A percentile compares a stretch with the other conserved stretches of the same genome.
Conservation (phyloP, 2,329 filamentous ascomycete genomes). For the Bipolaris gigantea region DNA sequence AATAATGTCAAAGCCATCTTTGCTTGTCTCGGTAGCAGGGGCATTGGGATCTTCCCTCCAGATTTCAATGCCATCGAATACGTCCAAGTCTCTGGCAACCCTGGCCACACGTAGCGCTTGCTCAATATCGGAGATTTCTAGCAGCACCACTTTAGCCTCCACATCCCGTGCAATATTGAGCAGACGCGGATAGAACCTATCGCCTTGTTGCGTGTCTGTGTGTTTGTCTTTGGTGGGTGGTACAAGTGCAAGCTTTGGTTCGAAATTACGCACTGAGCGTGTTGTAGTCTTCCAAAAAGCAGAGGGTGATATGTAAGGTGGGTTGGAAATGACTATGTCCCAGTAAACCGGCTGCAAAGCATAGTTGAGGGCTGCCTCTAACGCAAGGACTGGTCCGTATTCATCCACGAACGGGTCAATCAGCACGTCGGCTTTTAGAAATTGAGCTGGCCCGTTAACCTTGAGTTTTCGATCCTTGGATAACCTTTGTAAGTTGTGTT, state of each 20-base stretch:
- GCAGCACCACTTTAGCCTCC: slow-evolving; percentile 59
- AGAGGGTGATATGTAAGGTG: slow-evolving; percentile 77
- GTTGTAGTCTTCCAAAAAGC: slow-evolving; percentile 66
- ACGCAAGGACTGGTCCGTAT: slow-evolving; percentile 3
- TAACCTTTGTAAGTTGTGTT: slow-evolving; percentile 60
- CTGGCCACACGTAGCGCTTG: slow-evolving; percentile 68
- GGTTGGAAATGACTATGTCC: slow-evolving; percentile 80
- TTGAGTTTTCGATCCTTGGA: slow-evolving; percentile 12
- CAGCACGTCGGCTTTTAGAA: slow-evolving; percentile 52
- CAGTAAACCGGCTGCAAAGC: slow-evolving; percentile 26
- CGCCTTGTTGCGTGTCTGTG: slow-evolving; percentile 38
- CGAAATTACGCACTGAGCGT: slow-evolving; percentile 76
- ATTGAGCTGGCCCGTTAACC: slow-evolving; percentile 44
- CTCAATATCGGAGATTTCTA: slow-evolving; percentile 71
- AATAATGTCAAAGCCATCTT: slow-evolving; percentile 30
- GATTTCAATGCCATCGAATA: slow-evolving; percentile 59
- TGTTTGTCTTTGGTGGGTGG: slow-evolving; percentile 13
- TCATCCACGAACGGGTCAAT: slow-evolving; percentile 54
- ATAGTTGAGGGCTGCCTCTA: slow-evolving; percentile 24
- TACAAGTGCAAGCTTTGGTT: slow-evolving; percentile 80
- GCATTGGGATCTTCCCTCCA: slow-evolving; percentile 65
- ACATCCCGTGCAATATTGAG: slow-evolving; percentile 57
- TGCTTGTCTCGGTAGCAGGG: not conserved
- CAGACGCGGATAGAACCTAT: slow-evolving; percentile 70
- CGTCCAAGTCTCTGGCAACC: slow-evolving; percentile 40